Evolutionary conservation across 345 rosid species (phyloP), one percentile per base, ranked within the genome.

Genomic region (Populus davidiana): DNA sequence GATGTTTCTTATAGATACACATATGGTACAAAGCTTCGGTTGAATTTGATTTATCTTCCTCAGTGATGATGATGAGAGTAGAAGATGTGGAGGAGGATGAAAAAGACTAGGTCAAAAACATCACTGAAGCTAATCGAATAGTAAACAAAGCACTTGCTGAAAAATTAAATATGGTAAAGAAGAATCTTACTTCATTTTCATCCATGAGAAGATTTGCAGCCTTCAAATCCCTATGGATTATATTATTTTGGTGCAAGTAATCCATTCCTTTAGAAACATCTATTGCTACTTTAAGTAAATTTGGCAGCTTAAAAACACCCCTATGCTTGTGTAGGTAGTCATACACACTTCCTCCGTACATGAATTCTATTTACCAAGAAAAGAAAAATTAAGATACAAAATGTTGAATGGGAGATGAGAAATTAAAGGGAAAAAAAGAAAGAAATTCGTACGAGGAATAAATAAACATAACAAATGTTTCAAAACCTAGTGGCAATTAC

Each of bases 301-400:
- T 67, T 64, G 99, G 99, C 77, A 93, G 94, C 89, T 90, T 96
- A 84, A 96, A 96, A 65, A 88, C 88, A 73, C 98, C 98, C 81
- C 79, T 89, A 74, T 89, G 97, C 86, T 96, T 96, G 85, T 96
- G 99, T 75, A 96, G 89, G 86, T 93, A 96, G 83, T 96, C 99
- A 81, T 96, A 96, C 41, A 96, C 98, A 85, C 99, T 96, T 82
- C 99, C 99, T 78, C 99, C 97, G 35, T 90, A 84, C 99, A 96
- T 96, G 82, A 86, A 96, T 82, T 96, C 99, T 96, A 25, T 44
- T 56, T 71, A 56, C 69, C 31, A 54, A 66, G 20, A 52, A 62
- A 36, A 38, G 66, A 63, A 49, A 41, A 67, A 71, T 21, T 31
- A 62, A 27, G 27, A 69, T 74, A 79, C 74, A 81, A 65, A 35